A percentile compares a stretch with the other conserved stretches of the same genome.
Conservation (phyloP, 495 filamentous ascomycete genomes). For the Podospora australis region DNA sequence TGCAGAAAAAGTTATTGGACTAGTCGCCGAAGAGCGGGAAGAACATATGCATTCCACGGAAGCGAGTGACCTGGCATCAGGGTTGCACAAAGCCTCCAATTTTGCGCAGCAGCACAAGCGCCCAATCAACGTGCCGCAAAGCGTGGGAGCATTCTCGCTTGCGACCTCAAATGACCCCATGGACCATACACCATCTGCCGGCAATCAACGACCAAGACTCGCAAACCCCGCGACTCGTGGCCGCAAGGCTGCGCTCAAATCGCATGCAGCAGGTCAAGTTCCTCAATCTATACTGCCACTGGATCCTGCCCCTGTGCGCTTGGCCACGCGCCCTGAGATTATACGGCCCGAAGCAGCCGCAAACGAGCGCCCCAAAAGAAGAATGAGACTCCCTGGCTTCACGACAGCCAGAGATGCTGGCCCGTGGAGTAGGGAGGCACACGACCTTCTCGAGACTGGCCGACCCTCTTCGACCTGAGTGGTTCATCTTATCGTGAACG, state of each 20-base stretch:
- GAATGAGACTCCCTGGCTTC: slow-evolving; percentile 34
- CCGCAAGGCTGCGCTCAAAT: slow-evolving; percentile 42
- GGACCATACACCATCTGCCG: slow-evolving; percentile 1
- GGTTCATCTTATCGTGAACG: background rate
- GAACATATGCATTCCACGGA: too few relatives aligned
- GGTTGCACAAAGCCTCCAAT: slow-evolving; percentile 2
- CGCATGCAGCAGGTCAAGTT: slow-evolving; percentile 40
- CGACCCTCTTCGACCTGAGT: slow-evolving; percentile 21
- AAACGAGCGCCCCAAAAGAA: slow-evolving; percentile 19
- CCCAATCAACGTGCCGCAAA: background rate
- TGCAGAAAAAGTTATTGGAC: background rate
- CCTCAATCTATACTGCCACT: slow-evolving; percentile 33
- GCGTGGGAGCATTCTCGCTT: background rate
- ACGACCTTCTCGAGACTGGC: slow-evolving; percentile 43
- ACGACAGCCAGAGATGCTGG: slow-evolving; percentile 35
- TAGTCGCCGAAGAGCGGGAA: background rate
- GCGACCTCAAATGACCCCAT: background rate
- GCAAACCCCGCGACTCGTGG: slow-evolving; percentile 45
- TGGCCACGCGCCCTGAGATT: slow-evolving; percentile 1
- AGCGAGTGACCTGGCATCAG: too few relatives aligned
- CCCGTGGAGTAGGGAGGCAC: slow-evolving; percentile 48
- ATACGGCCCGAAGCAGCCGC: slow-evolving; percentile 5
- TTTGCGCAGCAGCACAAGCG: background rate
- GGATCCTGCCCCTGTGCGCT: slow-evolving; percentile 12
- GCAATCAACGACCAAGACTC: slow-evolving; percentile 12